These are phyloP conservation scores for Collybiopsis luxurians DNA, from an alignment of 768 basidiomycete genomes.

Conservation along the genomic window DNA sequence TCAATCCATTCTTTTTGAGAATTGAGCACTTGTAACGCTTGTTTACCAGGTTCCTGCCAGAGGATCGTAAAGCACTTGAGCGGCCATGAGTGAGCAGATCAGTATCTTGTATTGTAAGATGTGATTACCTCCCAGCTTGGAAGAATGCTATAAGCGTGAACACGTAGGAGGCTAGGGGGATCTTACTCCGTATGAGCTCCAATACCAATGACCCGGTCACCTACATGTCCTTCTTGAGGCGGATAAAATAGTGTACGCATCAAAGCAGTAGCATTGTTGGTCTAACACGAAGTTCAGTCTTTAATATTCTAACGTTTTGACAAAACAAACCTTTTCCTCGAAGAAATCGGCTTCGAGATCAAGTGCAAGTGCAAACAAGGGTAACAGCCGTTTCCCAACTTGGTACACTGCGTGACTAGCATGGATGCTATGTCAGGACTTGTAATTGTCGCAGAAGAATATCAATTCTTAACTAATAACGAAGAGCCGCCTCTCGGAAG, in stretches of 20 bases:
- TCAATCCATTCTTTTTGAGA: slow-evolving; percentile 75
- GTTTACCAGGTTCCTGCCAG: slow-evolving; percentile 72
- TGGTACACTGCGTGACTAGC: slow-evolving; percentile 48
- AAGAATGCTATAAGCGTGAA: not conserved
- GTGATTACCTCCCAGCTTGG: slow-evolving; percentile 40
- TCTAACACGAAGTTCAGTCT: slow-evolving; percentile 33
- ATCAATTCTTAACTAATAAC: slow-evolving; percentile 54
- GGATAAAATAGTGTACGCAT: slow-evolving; percentile 78
- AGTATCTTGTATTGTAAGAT: not conserved
- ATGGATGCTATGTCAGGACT: not conserved
- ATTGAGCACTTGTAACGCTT: slow-evolving; percentile 83
- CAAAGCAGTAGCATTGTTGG: slow-evolving; percentile 57
- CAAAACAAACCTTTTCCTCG: slow-evolving; percentile 52
- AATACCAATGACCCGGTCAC: slow-evolving; percentile 75
- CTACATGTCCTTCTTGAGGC: slow-evolving; percentile 57
- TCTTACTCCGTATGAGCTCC: slow-evolving; percentile 79
- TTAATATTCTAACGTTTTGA: not conserved
- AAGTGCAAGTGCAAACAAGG: slow-evolving; percentile 68
- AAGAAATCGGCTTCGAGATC: slow-evolving; percentile 61
- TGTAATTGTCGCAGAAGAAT: not conserved
- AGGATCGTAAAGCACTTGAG: slow-evolving; percentile 82
- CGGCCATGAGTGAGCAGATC: not conserved
- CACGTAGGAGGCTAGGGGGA: not conserved
- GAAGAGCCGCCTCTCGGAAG: slow-evolving; percentile 57
- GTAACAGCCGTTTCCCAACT: slow-evolving; percentile 59